Evolutionary conservation across 78 protist species (phyloP).

Genomic region (Dictyostelium firmibasis): DNA sequence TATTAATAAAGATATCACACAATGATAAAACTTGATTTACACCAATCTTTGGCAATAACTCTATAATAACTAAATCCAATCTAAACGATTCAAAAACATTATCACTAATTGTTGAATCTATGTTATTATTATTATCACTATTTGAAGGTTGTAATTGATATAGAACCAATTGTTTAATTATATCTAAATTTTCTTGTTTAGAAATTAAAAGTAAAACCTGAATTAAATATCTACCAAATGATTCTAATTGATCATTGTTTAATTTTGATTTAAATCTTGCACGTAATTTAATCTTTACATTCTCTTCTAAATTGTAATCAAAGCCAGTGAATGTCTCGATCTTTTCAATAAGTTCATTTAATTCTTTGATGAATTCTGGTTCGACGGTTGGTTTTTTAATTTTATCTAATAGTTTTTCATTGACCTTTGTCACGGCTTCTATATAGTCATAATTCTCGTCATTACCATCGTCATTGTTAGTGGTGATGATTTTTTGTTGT

Average conservation of each 20-base stretch:
- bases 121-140: not conserved
- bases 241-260: not conserved
- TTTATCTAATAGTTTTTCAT: not conserved
- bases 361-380: conserved; percentile 35
- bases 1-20: not conserved
- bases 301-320: not conserved
- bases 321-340: not conserved
- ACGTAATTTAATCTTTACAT: not conserved
- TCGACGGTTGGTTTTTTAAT: not conserved
- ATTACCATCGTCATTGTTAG: not conserved
- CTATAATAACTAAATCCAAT: not conserved
- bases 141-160: not conserved
- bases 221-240: not conserved
- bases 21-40: not conserved
- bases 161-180: not conserved
- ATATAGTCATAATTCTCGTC: not conserved
- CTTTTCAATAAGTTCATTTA: conserved; percentile 14
- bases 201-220: not conserved
- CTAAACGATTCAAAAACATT: not conserved
- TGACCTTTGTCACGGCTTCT: not conserved
- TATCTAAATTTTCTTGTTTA: not conserved
- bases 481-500: not conserved
- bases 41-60: not conserved
- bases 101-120: not conserved
- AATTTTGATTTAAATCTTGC: not conserved